Base-by-base conservation (phyloP, 495 filamentous ascomycete species). In the Xylaria nigripes region DNA sequence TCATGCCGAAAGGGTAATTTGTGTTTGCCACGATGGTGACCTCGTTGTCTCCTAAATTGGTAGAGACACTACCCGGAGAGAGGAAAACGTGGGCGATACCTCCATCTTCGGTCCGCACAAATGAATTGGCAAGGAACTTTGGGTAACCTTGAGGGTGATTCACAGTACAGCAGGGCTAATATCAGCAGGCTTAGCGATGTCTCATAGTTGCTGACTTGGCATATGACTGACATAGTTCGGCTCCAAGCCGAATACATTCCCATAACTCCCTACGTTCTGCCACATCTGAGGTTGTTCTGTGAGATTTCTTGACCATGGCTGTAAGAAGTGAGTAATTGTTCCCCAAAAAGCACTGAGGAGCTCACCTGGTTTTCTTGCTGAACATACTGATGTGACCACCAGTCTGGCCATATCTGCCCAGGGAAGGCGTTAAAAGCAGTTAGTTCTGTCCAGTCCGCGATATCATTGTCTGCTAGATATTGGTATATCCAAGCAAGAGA, bases 101-200 rank as follows among this genome's bases (percentile, higher is more conserved):
- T 16, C 63, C 62, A 24, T 70, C 62, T 29, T 69, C 62, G 12
- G 67, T 64, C 18, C 43, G 54, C 3, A 62, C 60, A 34, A 63
- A 68, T 1, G 65, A 66, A 43, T 65, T 65, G 2, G 63, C 63
- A 1, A 81, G 65, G 51, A 79, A 84, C 56, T 85, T 84, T 0
- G 81, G 77, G 54, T 75, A 77, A 1, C 76, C 81, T 62, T 85
- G 80, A 1, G 73, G 76, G 59, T 82, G 75, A 56, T 84, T 84
- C 51, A 85, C 81, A 6, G 81, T 81, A 51, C 81, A 84, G 65
- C 81, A 84, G 13, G 81, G 77, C 61, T 67, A 58, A 9, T n/a
- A 40, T 57, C 3, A 13, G 29, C 41, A 7, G 16, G 29, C 16
- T 66, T 50, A 63, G 53, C n/a, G 50, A 42, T 30, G 6, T 44